Evolutionary conservation across 83 land plant species (phyloP).

Genomic region (Larix sibirica): DNA sequence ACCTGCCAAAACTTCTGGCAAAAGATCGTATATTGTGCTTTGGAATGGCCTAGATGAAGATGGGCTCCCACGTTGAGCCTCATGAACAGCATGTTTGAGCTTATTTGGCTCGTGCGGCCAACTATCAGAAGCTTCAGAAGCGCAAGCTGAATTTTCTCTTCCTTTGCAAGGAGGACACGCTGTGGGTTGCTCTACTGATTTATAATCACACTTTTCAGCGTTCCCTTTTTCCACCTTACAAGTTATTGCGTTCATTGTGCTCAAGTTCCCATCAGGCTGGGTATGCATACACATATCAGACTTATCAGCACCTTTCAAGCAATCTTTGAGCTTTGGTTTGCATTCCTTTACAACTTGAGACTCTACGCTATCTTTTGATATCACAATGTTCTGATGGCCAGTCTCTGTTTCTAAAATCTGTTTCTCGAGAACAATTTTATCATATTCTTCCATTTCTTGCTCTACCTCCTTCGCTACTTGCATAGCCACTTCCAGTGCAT

Average conservation of each 20-base stretch:
- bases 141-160: neutral
- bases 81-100: neutral
- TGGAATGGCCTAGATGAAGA: too few relatives aligned
- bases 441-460: slow-evolving; percentile 2
- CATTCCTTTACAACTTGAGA: neutral
- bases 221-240: neutral
- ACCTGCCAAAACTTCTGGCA: too few relatives aligned
- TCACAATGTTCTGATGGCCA: neutral
- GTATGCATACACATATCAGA: neutral
- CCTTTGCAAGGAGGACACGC: neutral
- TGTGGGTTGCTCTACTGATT: neutral
- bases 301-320: neutral
- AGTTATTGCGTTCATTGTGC: neutral
- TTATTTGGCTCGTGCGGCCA: neutral
- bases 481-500: neutral
- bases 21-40: too few relatives aligned
- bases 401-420: neutral
- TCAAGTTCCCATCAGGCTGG: neutral
- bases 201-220: neutral
- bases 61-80: neutral
- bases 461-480: neutral
- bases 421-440: neutral
- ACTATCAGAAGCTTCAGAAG: neutral
- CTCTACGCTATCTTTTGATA: neutral
- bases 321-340: neutral